Base-by-base conservation (phyloP, 768 basidiomycete species). In the Suillus ampliporus region DNA sequence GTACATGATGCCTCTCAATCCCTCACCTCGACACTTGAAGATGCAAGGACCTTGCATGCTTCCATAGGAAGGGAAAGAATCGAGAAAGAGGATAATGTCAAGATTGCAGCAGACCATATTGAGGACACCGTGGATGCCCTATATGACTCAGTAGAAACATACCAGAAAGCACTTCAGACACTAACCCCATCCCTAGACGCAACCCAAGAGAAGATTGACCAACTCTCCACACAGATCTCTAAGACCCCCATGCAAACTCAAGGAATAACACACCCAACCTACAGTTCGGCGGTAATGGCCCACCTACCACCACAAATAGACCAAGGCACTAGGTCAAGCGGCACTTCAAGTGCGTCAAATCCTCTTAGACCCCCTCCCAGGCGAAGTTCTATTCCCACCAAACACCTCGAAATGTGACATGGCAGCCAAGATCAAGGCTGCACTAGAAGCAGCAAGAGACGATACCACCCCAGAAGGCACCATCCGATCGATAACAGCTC, bases 81-180 rank as follows among this genome's bases (percentile, higher is more conserved):
- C 0, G 41, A 43, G 4, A 43, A 43, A n/a, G 41, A 43, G 4
- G 75, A 58, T 84, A 58, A 35, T 69, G 68, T 19, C 19, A 43
- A 43, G 19, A 43, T 19, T 0, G 34, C 26, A 17, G 37, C 40
- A n/a, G 26, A 58, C 28, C 23, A 8, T 13, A 28, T 44, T 4
- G 23, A 26, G 5, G 38, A 43, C 1, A 13, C 28, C 4, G 19
- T 19, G 1, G 41, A 43, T 9, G 8, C 19, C 1, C 19, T 43
- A 1, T n/a, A n/a, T 8, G 41, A 43, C 19, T 43, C 41, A 7
- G 26, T 58, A 3, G 43, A 41, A 31, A 46, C 28, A 0, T 28
- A 31, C 2, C 41, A 44, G 11, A 44, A 28, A 1, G 6, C 26
- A 0, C 14, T 58, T 0, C 19, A 11, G 1, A 28, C 17, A 10